A percentile compares a stretch with the other conserved stretches of the same genome.
Evolutionary conservation across 2,329 filamentous ascomycete species (phyloP).

Genomic region (Diaporthe sp.): DNA sequence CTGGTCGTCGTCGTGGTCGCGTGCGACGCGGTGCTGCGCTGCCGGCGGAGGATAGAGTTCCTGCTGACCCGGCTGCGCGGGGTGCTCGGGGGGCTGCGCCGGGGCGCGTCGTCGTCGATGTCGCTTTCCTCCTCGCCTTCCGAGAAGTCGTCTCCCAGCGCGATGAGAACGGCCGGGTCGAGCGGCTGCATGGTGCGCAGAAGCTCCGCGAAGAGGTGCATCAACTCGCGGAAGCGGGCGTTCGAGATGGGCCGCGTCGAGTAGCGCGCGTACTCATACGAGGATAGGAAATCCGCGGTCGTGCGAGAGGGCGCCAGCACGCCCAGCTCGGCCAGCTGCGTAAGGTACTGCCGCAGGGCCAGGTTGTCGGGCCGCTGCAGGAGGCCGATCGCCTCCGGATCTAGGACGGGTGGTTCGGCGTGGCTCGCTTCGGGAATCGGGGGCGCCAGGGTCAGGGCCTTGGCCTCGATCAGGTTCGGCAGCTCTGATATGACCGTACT

Average conservation of each 20-base stretch:
- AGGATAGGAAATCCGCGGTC: constrained; percentile 75
- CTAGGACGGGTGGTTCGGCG: constrained; percentile 62
- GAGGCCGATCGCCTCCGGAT: constrained; percentile 77
- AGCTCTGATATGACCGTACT: constrained; percentile 85
- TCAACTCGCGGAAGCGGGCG: constrained; percentile 80
- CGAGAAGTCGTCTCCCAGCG: constrained; percentile 42
- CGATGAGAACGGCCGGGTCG: constrained; percentile 65
- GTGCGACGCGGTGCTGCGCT: constrained; percentile 43
- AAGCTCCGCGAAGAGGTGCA: constrained; percentile 87
- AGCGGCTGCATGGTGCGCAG: constrained; percentile 81
- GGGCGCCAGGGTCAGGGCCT: constrained; percentile 88
- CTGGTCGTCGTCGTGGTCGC: constrained; percentile 32
- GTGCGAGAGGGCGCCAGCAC: constrained; percentile 65
- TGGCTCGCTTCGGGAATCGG: constrained; percentile 57
- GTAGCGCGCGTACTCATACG: constrained; percentile 90
- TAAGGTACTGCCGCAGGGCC: constrained; percentile 84
- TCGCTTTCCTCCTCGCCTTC: constrained; percentile 55
- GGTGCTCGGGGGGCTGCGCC: constrained; percentile 58
- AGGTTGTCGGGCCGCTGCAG: constrained; percentile 80
- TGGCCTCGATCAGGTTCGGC: constrained; percentile 91
- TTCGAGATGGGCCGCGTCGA: constrained; percentile 79
- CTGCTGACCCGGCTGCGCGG: constrained; percentile 46
- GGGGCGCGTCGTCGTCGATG: constrained; percentile 62
- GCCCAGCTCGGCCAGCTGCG: constrained; percentile 76
- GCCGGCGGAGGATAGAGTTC: constrained; percentile 23